Evolutionary conservation across 2,329 filamentous ascomycete genomes (phyloP).

Genomic region (Pseudogymnoascus sp.): DNA sequence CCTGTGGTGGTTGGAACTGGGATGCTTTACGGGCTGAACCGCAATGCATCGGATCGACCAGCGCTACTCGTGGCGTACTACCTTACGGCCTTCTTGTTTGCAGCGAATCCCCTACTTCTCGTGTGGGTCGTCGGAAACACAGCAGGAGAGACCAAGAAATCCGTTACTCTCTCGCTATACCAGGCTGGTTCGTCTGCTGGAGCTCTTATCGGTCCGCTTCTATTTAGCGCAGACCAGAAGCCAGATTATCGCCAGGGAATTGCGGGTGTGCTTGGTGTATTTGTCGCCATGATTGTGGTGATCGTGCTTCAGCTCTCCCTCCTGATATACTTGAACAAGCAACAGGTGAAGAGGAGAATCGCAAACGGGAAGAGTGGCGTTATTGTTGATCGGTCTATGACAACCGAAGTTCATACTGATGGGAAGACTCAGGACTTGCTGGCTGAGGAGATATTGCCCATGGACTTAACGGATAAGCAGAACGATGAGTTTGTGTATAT

Average conservation of each 20-base stretch:
- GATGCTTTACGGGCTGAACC: slow-evolving; percentile 46
- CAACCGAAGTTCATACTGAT: slow-evolving; percentile 19
- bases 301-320: slow-evolving; percentile 46
- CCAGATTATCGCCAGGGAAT: slow-evolving; percentile 52
- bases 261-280: slow-evolving; percentile 45
- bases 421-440: not conserved
- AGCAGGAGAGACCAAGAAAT: slow-evolving; percentile 59
- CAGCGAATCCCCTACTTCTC: slow-evolving; percentile 56
- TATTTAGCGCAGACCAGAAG: slow-evolving; percentile 50
- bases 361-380: slow-evolving; percentile 50
- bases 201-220: slow-evolving; percentile 58
- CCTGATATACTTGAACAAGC: slow-evolving; percentile 46
- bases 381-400: slow-evolving; percentile 55
- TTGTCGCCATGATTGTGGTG: slow-evolving; percentile 43
- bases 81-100: slow-evolving; percentile 56
- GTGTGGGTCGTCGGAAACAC: slow-evolving; percentile 64
- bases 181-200: slow-evolving; percentile 53
- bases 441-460: slow-evolving; percentile 25
- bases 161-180: slow-evolving; percentile 53
- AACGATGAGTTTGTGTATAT: slow-evolving; percentile 63
- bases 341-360: slow-evolving; percentile 46
- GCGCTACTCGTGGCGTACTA: slow-evolving; percentile 54
- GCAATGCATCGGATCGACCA: slow-evolving; percentile 35
- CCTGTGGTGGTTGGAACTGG: slow-evolving; percentile 52
- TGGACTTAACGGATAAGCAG: slow-evolving; percentile 54